phyloP scores from a whole-genome alignment of 345 rosid species.

The Euphorbia lathyris region DNA sequence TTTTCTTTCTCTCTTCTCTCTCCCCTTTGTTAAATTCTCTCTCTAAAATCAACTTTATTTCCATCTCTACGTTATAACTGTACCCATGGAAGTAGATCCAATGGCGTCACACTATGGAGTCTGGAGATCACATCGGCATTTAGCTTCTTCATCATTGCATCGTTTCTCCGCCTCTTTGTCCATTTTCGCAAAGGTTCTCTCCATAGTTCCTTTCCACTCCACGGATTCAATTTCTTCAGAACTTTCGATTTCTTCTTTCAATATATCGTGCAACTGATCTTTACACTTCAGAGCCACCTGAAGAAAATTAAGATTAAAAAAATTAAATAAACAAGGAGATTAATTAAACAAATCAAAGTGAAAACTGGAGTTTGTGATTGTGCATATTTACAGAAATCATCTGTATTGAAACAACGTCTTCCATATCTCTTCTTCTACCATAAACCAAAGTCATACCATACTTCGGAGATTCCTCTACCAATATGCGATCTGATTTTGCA shows the following conservation, averaged over 20 bases:
- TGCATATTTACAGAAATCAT: slow-evolving; percentile 59
- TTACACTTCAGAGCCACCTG: slow-evolving; percentile 66
- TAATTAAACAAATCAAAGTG: not conserved
- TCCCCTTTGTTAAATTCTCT: too few species aligned
- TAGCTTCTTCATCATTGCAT: slow-evolving; percentile 15
- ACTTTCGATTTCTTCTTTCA: slow-evolving; percentile 40
- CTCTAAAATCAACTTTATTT: too few species aligned
- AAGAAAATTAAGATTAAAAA: not conserved
- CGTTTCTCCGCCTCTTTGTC: slow-evolving; percentile 53
- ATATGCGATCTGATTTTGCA: not conserved
- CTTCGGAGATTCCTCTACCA: slow-evolving; percentile 33
- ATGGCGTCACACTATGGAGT: slow-evolving; percentile 82
- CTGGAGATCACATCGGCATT: slow-evolving; percentile 70
- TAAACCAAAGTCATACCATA: slow-evolving; percentile 84
- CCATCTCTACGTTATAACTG: slow-evolving; percentile 62
- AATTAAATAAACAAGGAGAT: not conserved
- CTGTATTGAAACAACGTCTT: slow-evolving; percentile 74
- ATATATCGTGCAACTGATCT: slow-evolving; percentile 57
- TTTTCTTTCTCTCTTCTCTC: too few species aligned
- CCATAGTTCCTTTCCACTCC: slow-evolving; percentile 62
- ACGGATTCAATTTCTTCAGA: slow-evolving; percentile 15
- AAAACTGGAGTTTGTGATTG: too few species aligned
- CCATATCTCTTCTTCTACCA: slow-evolving; percentile 93
- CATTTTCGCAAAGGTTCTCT: slow-evolving; percentile 50
- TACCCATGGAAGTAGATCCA: slow-evolving; percentile 80